Conservation (phyloP, 768 basidiomycete genomes). For the Lactarius vividus region DNA sequence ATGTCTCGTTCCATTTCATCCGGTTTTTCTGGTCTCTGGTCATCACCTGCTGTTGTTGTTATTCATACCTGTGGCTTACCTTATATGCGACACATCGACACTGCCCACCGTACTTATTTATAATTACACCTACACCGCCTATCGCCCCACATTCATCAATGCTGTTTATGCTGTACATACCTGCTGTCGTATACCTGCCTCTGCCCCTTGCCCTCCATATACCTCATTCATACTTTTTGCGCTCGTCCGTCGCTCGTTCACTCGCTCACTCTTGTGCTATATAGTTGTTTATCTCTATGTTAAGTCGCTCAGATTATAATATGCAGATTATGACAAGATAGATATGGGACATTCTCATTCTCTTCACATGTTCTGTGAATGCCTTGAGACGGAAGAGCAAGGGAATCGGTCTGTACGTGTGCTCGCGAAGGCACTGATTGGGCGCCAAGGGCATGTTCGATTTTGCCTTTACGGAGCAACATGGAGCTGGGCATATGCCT, state of each 20-base stretch:
- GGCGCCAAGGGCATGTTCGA: not conserved
- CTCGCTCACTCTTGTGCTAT: constrained; percentile 21
- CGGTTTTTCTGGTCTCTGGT: constrained; percentile 5
- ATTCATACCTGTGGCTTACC: constrained; percentile 12
- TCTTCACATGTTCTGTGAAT: not conserved
- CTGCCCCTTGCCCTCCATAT: constrained; percentile 11
- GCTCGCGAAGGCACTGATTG: not conserved
- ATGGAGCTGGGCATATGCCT: not conserved
- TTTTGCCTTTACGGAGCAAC: constrained; percentile 8
- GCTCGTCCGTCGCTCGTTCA: not conserved
- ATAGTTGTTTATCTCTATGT: constrained; percentile 25
- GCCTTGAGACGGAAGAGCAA: not conserved
- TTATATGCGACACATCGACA: constrained; percentile 15
- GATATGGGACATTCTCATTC: constrained; percentile 6
- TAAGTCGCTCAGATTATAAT: constrained; percentile 18
- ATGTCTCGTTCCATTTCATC: not conserved
- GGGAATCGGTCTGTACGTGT: not conserved
- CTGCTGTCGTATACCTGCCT: constrained; percentile 21
- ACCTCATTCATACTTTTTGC: constrained; percentile 11
- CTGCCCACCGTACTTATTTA: constrained; percentile 12
- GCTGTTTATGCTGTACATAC: constrained; percentile 25
- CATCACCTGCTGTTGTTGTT: constrained; percentile 19
- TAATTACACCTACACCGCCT: constrained; percentile 1
- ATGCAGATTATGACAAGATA: constrained; percentile 21
- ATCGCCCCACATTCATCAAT: not conserved